Base-by-base conservation (phyloP, 345 rosid species). In the Rhodomyrtus tomentosa region DNA sequence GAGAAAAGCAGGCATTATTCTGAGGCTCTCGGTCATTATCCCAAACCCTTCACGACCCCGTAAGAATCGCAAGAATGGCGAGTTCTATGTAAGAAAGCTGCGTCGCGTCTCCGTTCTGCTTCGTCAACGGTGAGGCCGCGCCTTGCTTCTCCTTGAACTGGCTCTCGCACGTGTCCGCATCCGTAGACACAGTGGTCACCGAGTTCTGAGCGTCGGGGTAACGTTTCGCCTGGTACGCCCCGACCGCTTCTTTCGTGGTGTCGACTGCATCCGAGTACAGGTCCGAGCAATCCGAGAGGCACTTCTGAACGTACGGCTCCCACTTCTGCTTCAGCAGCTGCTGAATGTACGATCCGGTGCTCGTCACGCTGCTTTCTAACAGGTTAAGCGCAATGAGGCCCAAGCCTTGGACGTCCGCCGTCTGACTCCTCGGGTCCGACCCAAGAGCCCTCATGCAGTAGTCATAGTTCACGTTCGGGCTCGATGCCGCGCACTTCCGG, bases 111-210 rank as follows among this genome's bases (percentile, higher is more conserved):
- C 89, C 88, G 59, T 92, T 89, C 79, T 89, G 89, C 59, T 84
- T 85, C 11, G 88, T 89, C 25, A 94, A 80, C 8, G 93, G 94
- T 12, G 95, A 94, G 84, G 87, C 84, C 0, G 32, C 27, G 1
- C 85, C 90, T 74, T 83, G 15, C 82, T 84, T 86, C 14, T 93
- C 94, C 32, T 82, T 55, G 88, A 94, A 94, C 50, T 92, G 95
- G 68, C 88, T 92, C 85, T 92, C 94, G 82, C 95, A 94, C 24
- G 94, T 92, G 0, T 88, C 15, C 52, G 90, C 91, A 58, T 88
- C 92, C 40, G 87, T 52, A 16, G 4, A 20, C 76, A 81, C 55
- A 10, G 25, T 12, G 56, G 25, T 16, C 82, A 50, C 15, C 8
- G 2, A 3, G 24, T 0, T n/a, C 82, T 50, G 56, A 16, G 12